Percentiles rank a stretch among this genome's conserved stretches.
phyloP scores from a whole-genome alignment of 2,329 filamentous ascomycete species.

The Aureobasidium sp. region DNA sequence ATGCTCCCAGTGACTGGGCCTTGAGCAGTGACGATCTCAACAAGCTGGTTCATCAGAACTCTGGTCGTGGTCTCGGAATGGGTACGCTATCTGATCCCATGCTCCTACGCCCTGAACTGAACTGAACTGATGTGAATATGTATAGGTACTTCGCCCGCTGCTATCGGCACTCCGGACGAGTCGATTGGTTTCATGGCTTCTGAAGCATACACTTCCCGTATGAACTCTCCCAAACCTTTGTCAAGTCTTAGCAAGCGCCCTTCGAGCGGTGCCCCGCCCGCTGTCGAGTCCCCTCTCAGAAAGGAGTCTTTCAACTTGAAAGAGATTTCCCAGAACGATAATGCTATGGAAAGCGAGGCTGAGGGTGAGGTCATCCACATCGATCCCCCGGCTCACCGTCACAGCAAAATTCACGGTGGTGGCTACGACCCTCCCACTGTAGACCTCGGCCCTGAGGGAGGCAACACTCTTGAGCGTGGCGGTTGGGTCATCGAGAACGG shows the following conservation, averaged over 20 bases:
- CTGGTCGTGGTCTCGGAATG: conserved; percentile 39
- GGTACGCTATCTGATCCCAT: conserved; percentile 29
- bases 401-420: conserved; percentile 36
- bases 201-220: conserved; percentile 73
- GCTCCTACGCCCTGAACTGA: neutral
- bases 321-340: conserved; percentile 13
- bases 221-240: conserved; percentile 55
- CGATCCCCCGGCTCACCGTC: conserved; percentile 51
- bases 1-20: conserved; percentile 64
- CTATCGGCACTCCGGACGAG: conserved; percentile 73
- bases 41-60: conserved; percentile 72
- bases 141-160: conserved; percentile 54
- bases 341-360: conserved; percentile 34
- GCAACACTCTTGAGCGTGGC: conserved; percentile 37
- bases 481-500: conserved; percentile 50
- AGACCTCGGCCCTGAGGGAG: conserved; percentile 39
- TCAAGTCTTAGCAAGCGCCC: conserved; percentile 19
- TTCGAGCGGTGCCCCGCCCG: conserved; percentile 28
- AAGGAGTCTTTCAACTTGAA: conserved; percentile 36
- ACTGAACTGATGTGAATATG: conserved; percentile 15
- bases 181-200: conserved; percentile 82
- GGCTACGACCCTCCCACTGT: conserved; percentile 46
- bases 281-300: conserved; percentile 33
- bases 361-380: conserved; percentile 66
- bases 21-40: conserved; percentile 87